Conservation (phyloP, 148 eudicot genomes). For the Rhododendron griersonianum region DNA sequence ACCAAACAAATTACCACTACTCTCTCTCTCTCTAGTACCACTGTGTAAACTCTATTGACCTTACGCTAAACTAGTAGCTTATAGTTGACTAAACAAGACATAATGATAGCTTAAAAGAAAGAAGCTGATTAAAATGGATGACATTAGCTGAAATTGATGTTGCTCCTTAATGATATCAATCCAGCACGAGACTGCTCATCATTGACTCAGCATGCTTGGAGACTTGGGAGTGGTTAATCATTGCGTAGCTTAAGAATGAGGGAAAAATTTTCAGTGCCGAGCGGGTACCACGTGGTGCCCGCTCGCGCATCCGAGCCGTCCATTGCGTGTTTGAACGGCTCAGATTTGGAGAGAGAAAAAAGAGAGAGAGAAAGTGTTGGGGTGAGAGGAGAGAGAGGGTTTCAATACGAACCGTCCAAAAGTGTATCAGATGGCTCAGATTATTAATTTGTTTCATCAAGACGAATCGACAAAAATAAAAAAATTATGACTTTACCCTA, state of each 20-base stretch:
- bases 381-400: no score
- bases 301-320: no score
- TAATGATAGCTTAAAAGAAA: background rate
- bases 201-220: background rate
- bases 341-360: no score
- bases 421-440: no score
- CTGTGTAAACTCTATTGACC: background rate
- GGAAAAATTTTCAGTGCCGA: no score
- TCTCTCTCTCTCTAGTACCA: background rate
- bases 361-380: no score
- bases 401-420: no score
- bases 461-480: no score
- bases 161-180: background rate
- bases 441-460: no score
- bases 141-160: slow-evolving; percentile 4
- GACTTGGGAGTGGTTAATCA: background rate
- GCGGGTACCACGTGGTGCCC: no score
- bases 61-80: background rate
- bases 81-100: background rate
- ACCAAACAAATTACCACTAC: background rate
- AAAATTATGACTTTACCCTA: no score
- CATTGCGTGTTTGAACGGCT: no score
- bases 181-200: background rate
- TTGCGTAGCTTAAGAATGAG: background rate
- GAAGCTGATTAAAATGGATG: background rate